Base-by-base conservation (phyloP, 192 early-diverging fungal genomes). In the Umbelopsis isabellina region DNA sequence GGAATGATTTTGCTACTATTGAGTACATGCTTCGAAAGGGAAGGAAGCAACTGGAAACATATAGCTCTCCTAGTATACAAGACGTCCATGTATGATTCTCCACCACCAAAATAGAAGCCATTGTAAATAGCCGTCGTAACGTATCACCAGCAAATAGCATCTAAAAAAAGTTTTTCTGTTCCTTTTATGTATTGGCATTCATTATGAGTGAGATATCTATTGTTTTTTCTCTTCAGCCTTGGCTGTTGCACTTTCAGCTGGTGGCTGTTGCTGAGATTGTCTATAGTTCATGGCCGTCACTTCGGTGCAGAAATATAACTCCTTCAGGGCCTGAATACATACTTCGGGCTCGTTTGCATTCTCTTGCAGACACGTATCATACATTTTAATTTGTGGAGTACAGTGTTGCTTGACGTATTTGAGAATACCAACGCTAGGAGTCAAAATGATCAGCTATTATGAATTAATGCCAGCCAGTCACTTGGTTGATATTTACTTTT, bases 11-110 rank as follows among this genome's bases (percentile, higher is more conserved):
- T 75, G 71, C 84, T 13, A 87, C 91, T 3, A 90, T 90, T 25
- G 91, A 92, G 73, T 88, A 90, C 51, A 79, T 92, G 69, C 77
- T 92, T 51, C 80, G 91, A 30, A 80, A 81, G 33, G 91, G 91
- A 10, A 83, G 84, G 27, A 79, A 86, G 22, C 87, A 90, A 64
- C 73, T 92, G 46, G 83, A 90, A 51, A 82, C 83, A 25, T 92
- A 90, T 69, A 78, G 75, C 69, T 73, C 84, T 15, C 85, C 87
- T 11, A 85, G 83, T 53, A 86, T 92, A 55, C 79, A 81, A 71
- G 89, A 90, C 71, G 81, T 92, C 10, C 79, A 80, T 21, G 25
- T 76, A 25, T 79, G 67, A 75, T 52, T 41, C 49, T 33, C 6
- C 55, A 45, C 55, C 16, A 33, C 33, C 55, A 58, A 46, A 46